Base-by-base conservation (phyloP, 2,329 filamentous ascomycete genomes). In the Nannizziopsis barbatae region DNA sequence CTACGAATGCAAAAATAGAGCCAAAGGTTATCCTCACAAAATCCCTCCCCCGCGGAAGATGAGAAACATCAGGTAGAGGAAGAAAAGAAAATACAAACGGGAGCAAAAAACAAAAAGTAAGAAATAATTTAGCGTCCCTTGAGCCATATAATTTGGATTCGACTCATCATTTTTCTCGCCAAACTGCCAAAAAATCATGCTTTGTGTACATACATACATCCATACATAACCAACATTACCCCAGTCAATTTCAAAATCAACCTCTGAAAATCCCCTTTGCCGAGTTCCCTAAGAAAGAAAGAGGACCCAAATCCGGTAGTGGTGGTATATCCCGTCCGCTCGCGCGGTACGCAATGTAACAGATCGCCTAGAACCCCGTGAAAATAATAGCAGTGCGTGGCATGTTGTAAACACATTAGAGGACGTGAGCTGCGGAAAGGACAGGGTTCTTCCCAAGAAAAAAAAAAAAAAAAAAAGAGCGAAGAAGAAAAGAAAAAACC, bases 371-470 rank as follows among this genome's bases (percentile, higher is more conserved):
- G 36, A 45, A 46, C 50, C 39, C 31, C 17, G n/a, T 12, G 14
- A 30, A 44, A 11, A 44, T 11, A 27, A 27, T 27, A 27, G 22
- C 22, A 27, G 22, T 27, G 22, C 22, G 22, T 27, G 22, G 22
- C 22, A 27, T 3, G 22, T 27, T 7, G 22, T 27, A 27, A 27
- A 7, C 4, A 27, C 7, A 51, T 50, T 27, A 27, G 22, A 27
- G 22, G 45, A 50, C 52, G 44, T 53, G 56, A 52, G 55, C n/a
- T n/a, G 47, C 44, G 46, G 50, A 52, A 45, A 50, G 50, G 52
- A 41, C 44, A 52, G 49, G 44, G 41, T 42, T 36, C 40, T 27
- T 27, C 22, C n/a, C n/a, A 17, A n/a, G n/a, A 8, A 37, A 37
- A n/a, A 37, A 56, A 53, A 33, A 39, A 37, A 45, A 40, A 33